Percentiles rank a stretch among this genome's conserved stretches.
phyloP scores from a whole-genome alignment of 1,284 basidiomycete genomes.

The Leccinum subatratum region DNA sequence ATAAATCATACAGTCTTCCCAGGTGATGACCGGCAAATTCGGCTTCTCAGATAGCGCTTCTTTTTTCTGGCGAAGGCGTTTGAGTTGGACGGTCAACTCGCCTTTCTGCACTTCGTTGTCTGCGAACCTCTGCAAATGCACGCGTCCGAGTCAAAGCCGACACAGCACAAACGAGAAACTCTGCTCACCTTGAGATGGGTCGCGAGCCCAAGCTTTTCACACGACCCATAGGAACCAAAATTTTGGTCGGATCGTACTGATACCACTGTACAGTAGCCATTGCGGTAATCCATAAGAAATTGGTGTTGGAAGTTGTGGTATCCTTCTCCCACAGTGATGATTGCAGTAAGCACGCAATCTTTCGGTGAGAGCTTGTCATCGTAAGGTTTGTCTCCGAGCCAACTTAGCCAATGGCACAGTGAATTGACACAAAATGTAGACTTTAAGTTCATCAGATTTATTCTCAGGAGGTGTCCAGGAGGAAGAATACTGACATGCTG shows the following conservation, averaged over 20 bases:
- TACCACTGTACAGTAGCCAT: conserved; percentile 79
- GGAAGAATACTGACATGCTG: conserved; percentile 63
- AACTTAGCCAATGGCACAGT: conserved; percentile 77
- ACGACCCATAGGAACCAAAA: conserved; percentile 73
- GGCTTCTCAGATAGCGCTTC: conserved; percentile 58
- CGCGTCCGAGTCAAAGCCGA: not conserved
- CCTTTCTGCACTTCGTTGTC: conserved; percentile 89
- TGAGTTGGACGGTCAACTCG: conserved; percentile 84
- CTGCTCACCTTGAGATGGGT: conserved; percentile 67
- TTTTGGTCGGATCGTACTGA: conserved; percentile 79
- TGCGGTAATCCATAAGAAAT: conserved; percentile 76
- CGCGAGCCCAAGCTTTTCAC: conserved; percentile 64
- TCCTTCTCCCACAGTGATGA: conserved; percentile 83
- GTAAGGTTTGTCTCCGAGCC: conserved; percentile 71
- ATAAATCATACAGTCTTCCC: conserved; percentile 66
- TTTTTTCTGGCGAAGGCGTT: conserved; percentile 67
- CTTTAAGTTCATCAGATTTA: conserved; percentile 33
- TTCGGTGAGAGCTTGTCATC: conserved; percentile 88
- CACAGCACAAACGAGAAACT: not conserved
- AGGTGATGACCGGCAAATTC: conserved; percentile 75
- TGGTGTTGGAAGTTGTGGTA: conserved; percentile 95
- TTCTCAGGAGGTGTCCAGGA: not conserved
- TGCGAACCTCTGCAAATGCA: conserved; percentile 56
- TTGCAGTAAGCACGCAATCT: conserved; percentile 81
- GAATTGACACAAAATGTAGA: conserved; percentile 93